Percentiles rank a stretch among this genome's conserved stretches.
These are phyloP conservation scores for Hypericum androsaemum DNA, from an alignment of 345 rosid genomes.

Conservation along the genomic window DNA sequence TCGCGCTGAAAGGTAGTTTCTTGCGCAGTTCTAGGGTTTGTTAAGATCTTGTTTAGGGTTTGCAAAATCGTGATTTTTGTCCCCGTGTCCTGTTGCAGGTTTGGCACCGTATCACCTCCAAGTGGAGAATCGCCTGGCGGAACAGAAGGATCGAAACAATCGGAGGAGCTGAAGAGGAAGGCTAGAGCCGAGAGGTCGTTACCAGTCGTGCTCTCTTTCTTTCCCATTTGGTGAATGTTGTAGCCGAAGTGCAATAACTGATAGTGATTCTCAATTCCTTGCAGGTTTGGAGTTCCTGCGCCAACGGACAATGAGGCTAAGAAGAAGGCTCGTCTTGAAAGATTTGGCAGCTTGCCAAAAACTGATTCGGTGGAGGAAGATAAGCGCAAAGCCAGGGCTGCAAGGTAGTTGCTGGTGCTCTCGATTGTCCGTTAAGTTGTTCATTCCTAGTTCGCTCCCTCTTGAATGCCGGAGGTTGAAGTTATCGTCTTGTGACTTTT, in stretches of 20 bases:
- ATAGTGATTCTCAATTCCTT: background rate
- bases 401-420: too few relatives aligned
- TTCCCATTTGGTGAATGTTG: too few relatives aligned
- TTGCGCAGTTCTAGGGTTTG: background rate
- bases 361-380: constrained; percentile 58
- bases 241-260: too few relatives aligned
- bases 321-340: constrained; percentile 80
- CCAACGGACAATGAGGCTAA: constrained; percentile 55
- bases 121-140: constrained; percentile 23
- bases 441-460: background rate
- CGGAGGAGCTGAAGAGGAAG: constrained; percentile 80
- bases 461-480: background rate
- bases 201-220: background rate
- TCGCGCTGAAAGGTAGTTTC: constrained; percentile 58
- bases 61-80: too few relatives aligned
- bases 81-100: constrained; percentile 40
- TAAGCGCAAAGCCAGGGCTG: constrained; percentile 70
- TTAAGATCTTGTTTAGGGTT: background rate
- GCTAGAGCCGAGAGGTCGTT: constrained; percentile 88
- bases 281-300: constrained; percentile 62
- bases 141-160: constrained; percentile 29
- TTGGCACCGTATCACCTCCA: constrained; percentile 42
- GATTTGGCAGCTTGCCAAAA: constrained; percentile 51
- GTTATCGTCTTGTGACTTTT: background rate
- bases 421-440: too few relatives aligned